phyloP scores from a whole-genome alignment of 140 eudicot genomes.

The Anethum foeniculum region DNA sequence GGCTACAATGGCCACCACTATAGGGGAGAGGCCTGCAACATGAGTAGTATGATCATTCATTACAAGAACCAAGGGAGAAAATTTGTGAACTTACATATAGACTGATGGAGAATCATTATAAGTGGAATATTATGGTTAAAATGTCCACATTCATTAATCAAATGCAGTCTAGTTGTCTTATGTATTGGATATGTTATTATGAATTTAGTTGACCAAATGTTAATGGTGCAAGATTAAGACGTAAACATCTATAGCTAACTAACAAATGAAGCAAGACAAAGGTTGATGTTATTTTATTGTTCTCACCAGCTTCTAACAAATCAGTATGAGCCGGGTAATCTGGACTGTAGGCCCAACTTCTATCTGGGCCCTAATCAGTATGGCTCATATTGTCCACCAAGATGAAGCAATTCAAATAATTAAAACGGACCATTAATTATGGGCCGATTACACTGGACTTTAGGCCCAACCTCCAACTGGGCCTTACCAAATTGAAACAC shows the following conservation, averaged over 20 bases:
- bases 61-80: not conserved
- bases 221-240: not conserved
- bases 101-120: not conserved
- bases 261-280: slow-evolving; percentile 2
- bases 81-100: not conserved
- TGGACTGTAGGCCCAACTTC: not conserved
- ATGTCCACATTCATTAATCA: not conserved
- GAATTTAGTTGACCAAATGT: slow-evolving; percentile 2
- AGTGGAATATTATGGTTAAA: not conserved
- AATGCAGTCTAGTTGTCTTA: not conserved
- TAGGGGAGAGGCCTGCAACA: slow-evolving; percentile 8
- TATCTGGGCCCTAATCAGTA: not conserved
- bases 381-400: too few species aligned
- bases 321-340: not conserved
- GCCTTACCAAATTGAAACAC: not conserved
- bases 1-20: slow-evolving; percentile 14
- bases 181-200: not conserved
- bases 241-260: not conserved
- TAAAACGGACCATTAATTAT: not conserved
- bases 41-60: slow-evolving; percentile 6
- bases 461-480: not conserved
- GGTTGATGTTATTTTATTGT: not conserved
- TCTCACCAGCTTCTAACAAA: not conserved
- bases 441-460: not conserved
- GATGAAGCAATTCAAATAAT: too few species aligned